These are phyloP conservation scores for Corymbia calophylla DNA, from an alignment of 441 rosid species.

Conservation along the genomic window DNA sequence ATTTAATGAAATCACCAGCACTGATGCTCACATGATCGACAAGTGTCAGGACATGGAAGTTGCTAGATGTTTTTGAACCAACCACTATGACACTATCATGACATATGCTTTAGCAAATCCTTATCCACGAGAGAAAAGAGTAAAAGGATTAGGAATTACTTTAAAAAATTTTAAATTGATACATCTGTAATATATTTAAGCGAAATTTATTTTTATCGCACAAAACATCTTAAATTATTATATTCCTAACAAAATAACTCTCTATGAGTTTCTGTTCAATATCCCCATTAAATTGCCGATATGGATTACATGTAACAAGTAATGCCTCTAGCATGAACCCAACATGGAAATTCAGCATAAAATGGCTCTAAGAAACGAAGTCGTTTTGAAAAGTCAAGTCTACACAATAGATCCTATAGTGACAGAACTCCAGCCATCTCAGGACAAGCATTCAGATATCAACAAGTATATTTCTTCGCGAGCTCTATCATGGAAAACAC, in stretches of 20 bases:
- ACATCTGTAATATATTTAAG: accelerated
- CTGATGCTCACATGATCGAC: not conserved
- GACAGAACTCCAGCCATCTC: not conserved
- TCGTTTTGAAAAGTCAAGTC: too few species aligned
- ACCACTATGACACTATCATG: not conserved
- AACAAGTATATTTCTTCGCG: not conserved
- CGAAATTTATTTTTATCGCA: not conserved
- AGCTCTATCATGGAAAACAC: not conserved
- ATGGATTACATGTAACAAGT: too few species aligned
- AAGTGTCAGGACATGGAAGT: not conserved
- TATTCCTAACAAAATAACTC: accelerated
- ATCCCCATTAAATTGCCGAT: not conserved
- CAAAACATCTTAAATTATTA: not conserved
- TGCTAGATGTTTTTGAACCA: not conserved
- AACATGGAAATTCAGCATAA: too few species aligned
- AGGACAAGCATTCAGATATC: not conserved
- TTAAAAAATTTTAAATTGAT: not conserved
- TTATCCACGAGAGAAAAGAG: not conserved
- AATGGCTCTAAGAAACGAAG: too few species aligned
- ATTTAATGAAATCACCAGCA: not conserved
- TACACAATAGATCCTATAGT: too few species aligned
- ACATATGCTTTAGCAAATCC: not conserved
- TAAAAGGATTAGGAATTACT: not conserved
- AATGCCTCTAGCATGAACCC: too few species aligned
- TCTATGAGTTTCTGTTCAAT: too few species aligned